Conservation (phyloP, 257 asterid species). For the Solanum peruvianum region DNA sequence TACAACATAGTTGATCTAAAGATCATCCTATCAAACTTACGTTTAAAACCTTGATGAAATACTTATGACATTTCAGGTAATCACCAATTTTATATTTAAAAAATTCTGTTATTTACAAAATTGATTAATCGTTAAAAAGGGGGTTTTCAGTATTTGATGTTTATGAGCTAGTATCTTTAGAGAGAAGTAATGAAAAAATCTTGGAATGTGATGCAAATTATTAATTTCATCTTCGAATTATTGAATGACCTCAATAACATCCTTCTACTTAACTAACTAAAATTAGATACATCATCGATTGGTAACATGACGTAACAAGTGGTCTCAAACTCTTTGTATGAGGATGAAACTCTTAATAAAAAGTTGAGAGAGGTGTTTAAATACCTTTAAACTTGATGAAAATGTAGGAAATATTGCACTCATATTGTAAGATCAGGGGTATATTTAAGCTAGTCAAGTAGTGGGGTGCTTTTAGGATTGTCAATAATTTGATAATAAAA, state of each 20-base stretch:
- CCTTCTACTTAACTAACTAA: not conserved
- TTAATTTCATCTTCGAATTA: not conserved
- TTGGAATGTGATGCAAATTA: not conserved
- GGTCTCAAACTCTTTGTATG: too few species aligned
- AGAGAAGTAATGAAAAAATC: not conserved
- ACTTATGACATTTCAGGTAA: not conserved
- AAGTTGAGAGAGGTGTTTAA: too few species aligned
- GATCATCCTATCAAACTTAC: not conserved
- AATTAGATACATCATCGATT: too few species aligned
- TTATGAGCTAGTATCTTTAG: not conserved
- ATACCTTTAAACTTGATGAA: too few species aligned
- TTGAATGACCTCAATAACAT: not conserved
- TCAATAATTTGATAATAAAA: too few species aligned
- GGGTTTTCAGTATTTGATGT: not conserved
- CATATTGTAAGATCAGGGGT: too few species aligned
- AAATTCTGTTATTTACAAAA: not conserved
- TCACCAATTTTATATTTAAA: not conserved
- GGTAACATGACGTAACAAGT: not conserved
- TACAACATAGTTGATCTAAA: not conserved
- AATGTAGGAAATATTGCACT: too few species aligned
- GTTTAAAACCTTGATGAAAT: not conserved
- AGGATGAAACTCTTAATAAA: too few species aligned
- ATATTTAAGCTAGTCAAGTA: too few species aligned
- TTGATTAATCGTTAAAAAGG: not conserved
- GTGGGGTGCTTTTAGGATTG: too few species aligned